Base-by-base conservation (phyloP, 495 filamentous ascomycete species). In the Podospora comata region DNA sequence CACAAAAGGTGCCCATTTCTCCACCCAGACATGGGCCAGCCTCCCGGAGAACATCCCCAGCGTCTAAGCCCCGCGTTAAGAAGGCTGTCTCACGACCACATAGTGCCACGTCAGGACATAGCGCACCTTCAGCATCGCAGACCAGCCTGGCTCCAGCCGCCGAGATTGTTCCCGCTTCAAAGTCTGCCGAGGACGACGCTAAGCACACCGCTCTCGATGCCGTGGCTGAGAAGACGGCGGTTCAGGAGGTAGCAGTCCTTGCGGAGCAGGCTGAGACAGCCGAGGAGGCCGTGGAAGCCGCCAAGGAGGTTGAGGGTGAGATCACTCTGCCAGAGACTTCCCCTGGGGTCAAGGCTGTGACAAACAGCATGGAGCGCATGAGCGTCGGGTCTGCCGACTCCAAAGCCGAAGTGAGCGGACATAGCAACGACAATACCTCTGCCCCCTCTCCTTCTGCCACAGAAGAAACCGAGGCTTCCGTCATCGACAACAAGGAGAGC, bases 1-100 rank as follows among this genome's bases (percentile, higher is more conserved):
- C 90, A 19, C 92, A 93, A 2, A 94, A 92, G 77, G 74, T 83
- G 1, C 73, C 75, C n/a, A 67, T 72, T 2, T 80, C 78, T 0
- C 81, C 82, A 5, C 81, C 82, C 0, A 73, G 81, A 60, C 39
- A 48, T 13, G 82, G 78, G 54, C 70, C 63, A 5, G 60, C 75
- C 20, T 28, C 73, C 6, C 78, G 71, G 62, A 78, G 70, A 62
- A 57, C 62, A 2, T 63, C 64, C 7, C 56, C 65, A 15, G 76
- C 73, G 57, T 61, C 55, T 27, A 73, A 70, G 59, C 53, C 66
- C n/a, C 67, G 62, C 18, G 70, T 65, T 1, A 82, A 76, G 72
- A 79, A 75, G 69, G 60, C 67, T 0, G 62, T 59, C 16, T 58
- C 64, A 3, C 61, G 61, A 19, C 18, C 27, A 32, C 61, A 63